Evolutionary conservation across 805 yeast genomes (phyloP), one percentile per base, ranked within the genome.

Genomic region (Candida berthetii): DNA sequence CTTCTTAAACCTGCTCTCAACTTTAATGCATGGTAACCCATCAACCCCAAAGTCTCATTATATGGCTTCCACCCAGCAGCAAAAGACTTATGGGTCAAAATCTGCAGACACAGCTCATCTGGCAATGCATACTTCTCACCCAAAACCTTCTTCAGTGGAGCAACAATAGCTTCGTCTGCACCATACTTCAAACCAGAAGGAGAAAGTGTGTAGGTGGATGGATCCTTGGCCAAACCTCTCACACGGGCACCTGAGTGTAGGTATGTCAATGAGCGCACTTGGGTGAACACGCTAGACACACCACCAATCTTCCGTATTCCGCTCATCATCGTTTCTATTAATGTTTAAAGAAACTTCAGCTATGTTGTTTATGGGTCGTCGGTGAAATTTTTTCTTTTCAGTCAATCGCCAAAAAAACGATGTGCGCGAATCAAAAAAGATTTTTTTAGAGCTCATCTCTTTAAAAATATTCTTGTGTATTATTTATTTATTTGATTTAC

Each of bases 81-180:
- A 70, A 89, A 91, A 18, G 96, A 86, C 66, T 91, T 91, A 66
- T 91, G 97, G 6, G 97, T 90, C 53, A 90, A 67, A 33, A 86
- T 80, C 65, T 91, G 98, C 46, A 88, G 68, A 18, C 83, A 64
- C 44, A 83, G 50, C 7, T 72, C 71, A 53, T 86, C 84, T 4
- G 82, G 69, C 34, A 90, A 66, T 34, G 68, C 49, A 53, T 69
- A 80, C 45, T 73, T 68, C 18, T 66, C 67, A 24, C 67, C 71
- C 14, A 83, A 61, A 48, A 78, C 76, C 24, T 52, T 46, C 52
- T 77, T 76, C 41, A 82, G 61, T 25, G 69, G 65, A 39, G 60
- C 55, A 35, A 83, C 57, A 42, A 81, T 76, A 11, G 71, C 65
- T 14, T 70, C 68, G 13, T 63, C 64, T 9, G 68, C 60, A 17